Base-by-base conservation (phyloP, 1,139 yeast genomes). In the Citeromyces hawaiiensis region DNA sequence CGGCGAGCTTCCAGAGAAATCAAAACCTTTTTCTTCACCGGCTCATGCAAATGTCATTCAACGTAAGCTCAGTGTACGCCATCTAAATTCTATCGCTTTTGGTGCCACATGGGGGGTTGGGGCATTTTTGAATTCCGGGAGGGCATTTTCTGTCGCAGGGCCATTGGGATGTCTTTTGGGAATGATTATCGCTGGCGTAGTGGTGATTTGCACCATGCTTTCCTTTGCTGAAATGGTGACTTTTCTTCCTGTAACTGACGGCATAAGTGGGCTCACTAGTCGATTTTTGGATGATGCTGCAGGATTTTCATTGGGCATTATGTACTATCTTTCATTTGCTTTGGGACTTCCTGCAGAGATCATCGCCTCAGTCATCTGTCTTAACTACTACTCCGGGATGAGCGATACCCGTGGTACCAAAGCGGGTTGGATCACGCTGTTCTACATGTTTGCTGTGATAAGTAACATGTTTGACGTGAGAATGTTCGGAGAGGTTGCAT, bases 211-310 rank as follows among this genome's bases (percentile, higher is more conserved):
- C 4, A 73, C 86, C 2, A 69, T 80, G 62, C 59, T 75, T 18
- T 72, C 83, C 11, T 76, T 80, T 52, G 80, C 87, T 39, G 93
- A 83, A 56, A 77, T 82, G 79, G 83, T 81, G 5, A 78, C 91
- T 0, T 66, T 81, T 45, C 70, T 80, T 18, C 86, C 93, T 0
- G 72, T 79, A 29, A 76, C 79, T 5, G 83, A 80, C 39, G 86
- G 88, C 7, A 76, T 76, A 10, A 70, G 78, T 2, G 81, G 81
- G 0, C 59, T 79, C 21, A 71, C 81, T 7, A 71, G 85, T 0
- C 60, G 88, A 37, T 81, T 81, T 54, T 79, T 80, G 2, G 87
- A 80, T 50, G 83, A 77, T 45, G 79, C 88, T 0, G 70, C 81
- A 48, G 91, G 93, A 1, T 78, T 80, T 52, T 76, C 86, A 1